Percentiles rank a stretch among this genome's conserved stretches.
These are phyloP conservation scores for Paraconiothyrium brasiliense DNA, from an alignment of 2,329 filamentous ascomycete genomes.

Conservation along the genomic window DNA sequence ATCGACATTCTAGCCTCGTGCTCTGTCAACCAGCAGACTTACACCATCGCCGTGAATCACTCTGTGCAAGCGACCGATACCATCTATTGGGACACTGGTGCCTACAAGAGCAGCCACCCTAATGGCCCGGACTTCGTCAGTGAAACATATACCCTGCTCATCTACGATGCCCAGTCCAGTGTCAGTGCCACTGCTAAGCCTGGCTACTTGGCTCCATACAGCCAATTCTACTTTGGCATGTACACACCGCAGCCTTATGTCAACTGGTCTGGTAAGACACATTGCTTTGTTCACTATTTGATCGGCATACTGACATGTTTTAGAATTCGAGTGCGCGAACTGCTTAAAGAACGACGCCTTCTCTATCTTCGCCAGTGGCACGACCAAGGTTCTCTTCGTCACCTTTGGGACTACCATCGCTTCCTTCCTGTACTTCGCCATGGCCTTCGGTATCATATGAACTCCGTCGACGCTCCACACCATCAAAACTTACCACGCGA, in stretches of 20 bases:
- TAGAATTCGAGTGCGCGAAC: slow-evolving; percentile 65
- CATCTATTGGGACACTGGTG: slow-evolving; percentile 69
- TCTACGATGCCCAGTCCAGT: slow-evolving; percentile 67
- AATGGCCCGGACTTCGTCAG: slow-evolving; percentile 59
- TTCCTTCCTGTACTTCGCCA: slow-evolving; percentile 65
- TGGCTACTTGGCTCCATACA: slow-evolving; percentile 64
- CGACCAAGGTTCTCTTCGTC: slow-evolving; percentile 64
- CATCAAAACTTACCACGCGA: background rate
- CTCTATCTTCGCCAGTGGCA: slow-evolving; percentile 63
- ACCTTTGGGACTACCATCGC: slow-evolving; percentile 66
- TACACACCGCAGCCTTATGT: slow-evolving; percentile 65
- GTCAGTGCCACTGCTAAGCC: slow-evolving; percentile 61
- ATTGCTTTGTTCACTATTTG: background rate
- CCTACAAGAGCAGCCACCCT: slow-evolving; percentile 53
- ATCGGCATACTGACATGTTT: slow-evolving; percentile 20
- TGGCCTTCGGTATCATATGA: slow-evolving; percentile 55
- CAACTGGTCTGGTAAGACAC: slow-evolving; percentile 57
- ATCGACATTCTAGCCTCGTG: slow-evolving; percentile 71
- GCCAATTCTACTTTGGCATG: slow-evolving; percentile 69
- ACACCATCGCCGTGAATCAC: slow-evolving; percentile 70
- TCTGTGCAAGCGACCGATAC: slow-evolving; percentile 61
- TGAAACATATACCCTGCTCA: slow-evolving; percentile 70
- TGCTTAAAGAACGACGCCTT: slow-evolving; percentile 62
- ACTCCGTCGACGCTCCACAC: background rate
- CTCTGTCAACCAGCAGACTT: slow-evolving; percentile 65